A percentile compares a stretch with the other conserved stretches of the same genome.
These are phyloP conservation scores for Jamesozyma piceae DNA, from an alignment of 805 yeast species.

Conservation along the genomic window DNA sequence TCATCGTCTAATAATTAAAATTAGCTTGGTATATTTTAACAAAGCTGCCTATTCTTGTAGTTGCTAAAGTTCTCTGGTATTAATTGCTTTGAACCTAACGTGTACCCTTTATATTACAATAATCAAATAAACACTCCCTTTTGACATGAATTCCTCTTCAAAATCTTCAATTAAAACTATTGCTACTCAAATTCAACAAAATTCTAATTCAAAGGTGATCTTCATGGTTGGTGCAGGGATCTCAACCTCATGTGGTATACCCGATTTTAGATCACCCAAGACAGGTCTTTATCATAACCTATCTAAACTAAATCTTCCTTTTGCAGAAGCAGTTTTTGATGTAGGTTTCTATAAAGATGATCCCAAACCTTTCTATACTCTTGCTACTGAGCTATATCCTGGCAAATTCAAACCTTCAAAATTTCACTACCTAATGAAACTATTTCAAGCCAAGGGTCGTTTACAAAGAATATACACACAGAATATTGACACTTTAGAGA, in stretches of 20 bases:
- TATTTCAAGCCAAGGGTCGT: slow-evolving; percentile 54
- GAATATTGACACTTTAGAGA: slow-evolving; percentile 85
- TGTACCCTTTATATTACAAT: no score
- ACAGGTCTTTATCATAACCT: slow-evolving; percentile 84
- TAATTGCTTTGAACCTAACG: no score
- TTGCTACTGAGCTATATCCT: slow-evolving; percentile 81
- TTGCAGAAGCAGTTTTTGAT: slow-evolving; percentile 93
- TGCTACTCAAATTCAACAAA: slow-evolving; percentile 10
- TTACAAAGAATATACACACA: slow-evolving; percentile 77
- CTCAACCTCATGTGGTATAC: slow-evolving; percentile 89
- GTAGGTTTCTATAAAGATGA: slow-evolving; percentile 65
- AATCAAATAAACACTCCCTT: no score
- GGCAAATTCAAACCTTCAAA: slow-evolving; percentile 77
- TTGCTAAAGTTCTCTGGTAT: no score
- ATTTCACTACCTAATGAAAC: slow-evolving; percentile 64
- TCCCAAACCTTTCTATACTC: slow-evolving; percentile 76
- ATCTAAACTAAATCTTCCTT: slow-evolving; percentile 65
- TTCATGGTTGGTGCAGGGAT: slow-evolving; percentile 90
- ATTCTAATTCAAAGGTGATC: slow-evolving; percentile 37
- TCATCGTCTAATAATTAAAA: no score
- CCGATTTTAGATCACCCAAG: slow-evolving; percentile 86
- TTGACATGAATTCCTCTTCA: not conserved
- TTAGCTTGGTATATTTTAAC: no score
- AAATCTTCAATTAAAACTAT: slow-evolving; percentile 5
- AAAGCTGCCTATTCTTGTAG: no score